Evolutionary conservation across 805 yeast genomes (phyloP), one percentile per base, ranked within the genome.

Genomic region (Saccharomycopsis schoenii): DNA sequence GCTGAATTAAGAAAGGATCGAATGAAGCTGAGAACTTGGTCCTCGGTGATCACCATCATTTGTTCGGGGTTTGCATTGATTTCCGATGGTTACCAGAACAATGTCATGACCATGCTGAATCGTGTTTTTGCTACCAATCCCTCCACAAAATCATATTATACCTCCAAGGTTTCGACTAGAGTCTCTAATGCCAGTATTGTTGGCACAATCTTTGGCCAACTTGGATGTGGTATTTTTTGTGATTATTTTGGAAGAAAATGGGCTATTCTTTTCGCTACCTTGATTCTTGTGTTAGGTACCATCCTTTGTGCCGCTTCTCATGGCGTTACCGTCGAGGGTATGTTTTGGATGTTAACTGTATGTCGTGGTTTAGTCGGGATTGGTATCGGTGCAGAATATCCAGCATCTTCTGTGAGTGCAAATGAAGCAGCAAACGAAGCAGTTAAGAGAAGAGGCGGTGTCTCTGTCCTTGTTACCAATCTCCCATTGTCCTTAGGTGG

Each of bases 361-460:
- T 76, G 82, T 63, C 78, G 93, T 70, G 93, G 93, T 67, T 77
- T 85, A 10, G 82, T 86, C 56, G 96, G 94, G 55, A 82, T 86
- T 65, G 94, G 94, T 64, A 81, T 86, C 61, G 91, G 91, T 64
- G 89, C 89, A 41, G 91, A 86, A 69, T 86, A 86, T 68, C 86
- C 88, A 11, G 84, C 88, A 0, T 82, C 85, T 21, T 82, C 89
- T 0, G 82, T 85, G 2, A 76, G 86, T 19, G 87, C 89, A 1
- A 81, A 83, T 55, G 91, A 86, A 68, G 86, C 91, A 34, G 88
- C 89, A 11, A 85, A 86, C 69, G 90, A 86, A 67, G 66, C 76
- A 40, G 77, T 83, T 8, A 81, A 76, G 67, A 76, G 78, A 67
- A 77, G 94, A 70, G 92, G 94, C 58, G 83, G 85, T 43, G 76